Percentiles rank a stretch among this genome's conserved stretches.
Evolutionary conservation across 805 yeast species (phyloP).

Genomic region (Zygosaccharomyces pseudorouxii): DNA sequence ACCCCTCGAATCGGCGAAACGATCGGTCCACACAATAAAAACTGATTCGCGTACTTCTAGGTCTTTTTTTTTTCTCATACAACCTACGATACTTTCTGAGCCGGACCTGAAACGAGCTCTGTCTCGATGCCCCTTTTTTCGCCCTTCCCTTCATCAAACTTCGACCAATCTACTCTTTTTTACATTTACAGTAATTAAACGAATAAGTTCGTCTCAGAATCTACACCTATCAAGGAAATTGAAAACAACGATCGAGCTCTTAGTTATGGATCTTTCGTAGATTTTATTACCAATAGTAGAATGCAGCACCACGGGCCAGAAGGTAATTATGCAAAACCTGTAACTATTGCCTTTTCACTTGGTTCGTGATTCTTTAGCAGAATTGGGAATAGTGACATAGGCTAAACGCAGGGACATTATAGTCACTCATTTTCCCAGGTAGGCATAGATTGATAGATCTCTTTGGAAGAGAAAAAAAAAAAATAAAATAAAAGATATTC

Average conservation of each 20-base stretch:
- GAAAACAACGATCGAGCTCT: not conserved
- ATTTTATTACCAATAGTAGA: not conserved
- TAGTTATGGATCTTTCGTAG: not conserved
- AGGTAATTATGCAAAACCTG: not conserved
- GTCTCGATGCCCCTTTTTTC: not conserved
- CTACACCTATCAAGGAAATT: not conserved
- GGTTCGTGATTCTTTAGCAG: not conserved
- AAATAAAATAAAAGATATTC: not conserved
- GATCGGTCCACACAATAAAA: not conserved
- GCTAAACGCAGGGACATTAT: not conserved
- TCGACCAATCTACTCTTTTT: not conserved
- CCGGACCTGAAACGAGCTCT: not conserved
- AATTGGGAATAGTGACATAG: not conserved
- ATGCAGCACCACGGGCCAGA: not conserved
- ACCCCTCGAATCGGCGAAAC: not conserved
- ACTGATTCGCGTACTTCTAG: not conserved
- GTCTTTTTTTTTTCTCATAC: not conserved
- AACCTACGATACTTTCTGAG: not conserved
- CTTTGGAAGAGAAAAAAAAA: not conserved
- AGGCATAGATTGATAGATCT: not conserved
- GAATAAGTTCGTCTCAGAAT: not conserved
- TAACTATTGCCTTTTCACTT: not conserved
- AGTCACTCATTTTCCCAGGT: not conserved
- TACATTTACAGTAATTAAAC: not conserved
- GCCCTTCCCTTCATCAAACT: not conserved